Base-by-base conservation (phyloP, 2,329 filamentous ascomycete genomes). In the Nigrospora sphaerica region DNA sequence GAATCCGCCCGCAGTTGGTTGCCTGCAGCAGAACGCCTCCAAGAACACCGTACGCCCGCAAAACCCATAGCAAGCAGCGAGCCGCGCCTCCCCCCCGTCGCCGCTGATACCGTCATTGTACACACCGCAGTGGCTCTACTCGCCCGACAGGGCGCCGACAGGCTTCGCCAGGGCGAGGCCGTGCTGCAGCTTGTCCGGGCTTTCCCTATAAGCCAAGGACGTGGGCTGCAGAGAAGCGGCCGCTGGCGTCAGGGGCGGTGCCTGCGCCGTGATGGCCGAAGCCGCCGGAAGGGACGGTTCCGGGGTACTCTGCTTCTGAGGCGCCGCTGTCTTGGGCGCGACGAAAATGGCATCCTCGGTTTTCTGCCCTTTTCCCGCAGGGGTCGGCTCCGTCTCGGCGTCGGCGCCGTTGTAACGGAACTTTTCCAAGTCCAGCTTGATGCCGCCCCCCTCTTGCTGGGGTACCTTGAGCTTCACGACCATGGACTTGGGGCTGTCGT, bases 391-490 rank as follows among this genome's bases (percentile, higher is more conserved):
- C 14, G 17, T 2, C 13, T 37, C n/a, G 23, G 23, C 23, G 32
- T 19, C 54, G 9, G 50, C 51, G 16, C 54, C 54, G 11, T 57
- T 55, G 37, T 63, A 63, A 12, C 59, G 57, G 38, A 60, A 63
- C 2, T 54, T 50, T 34, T 63, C 55, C 6, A 66, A 50, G 38
- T 60, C 57, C 41, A 62, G 57, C 42, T 57, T 61, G 39, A 61
- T 58, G 11, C 35, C 23, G 12, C 43, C 35, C 45, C 62, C 64
- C 42, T 66, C 57, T 36, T 72, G 72, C 18, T 50, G 43, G 2
- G 58, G 54, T 34, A 83, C 65, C 7, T 75, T 74, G 13, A 95
- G 73, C 62, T 87, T 91, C 47, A 95, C 85, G 43, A 95, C 76
- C 36, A 92, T 74, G 54, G 81, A 88, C 55, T 74, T 73, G 50